Percentiles rank a stretch among this genome's conserved stretches.
phyloP scores from a whole-genome alignment of 179 eudicot species.

The Silene coronaria region DNA sequence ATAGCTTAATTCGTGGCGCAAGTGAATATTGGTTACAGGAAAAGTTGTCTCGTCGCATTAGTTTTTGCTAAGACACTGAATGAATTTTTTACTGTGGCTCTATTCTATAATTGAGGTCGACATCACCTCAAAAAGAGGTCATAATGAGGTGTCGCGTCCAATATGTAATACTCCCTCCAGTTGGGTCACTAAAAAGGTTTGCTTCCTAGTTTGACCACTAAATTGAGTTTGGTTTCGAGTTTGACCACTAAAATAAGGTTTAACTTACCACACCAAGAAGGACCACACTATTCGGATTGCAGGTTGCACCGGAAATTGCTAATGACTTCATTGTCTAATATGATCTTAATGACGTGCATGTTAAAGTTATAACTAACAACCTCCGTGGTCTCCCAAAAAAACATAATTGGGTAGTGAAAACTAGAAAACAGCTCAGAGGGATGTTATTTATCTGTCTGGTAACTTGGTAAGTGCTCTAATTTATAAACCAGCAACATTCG shows the following conservation, averaged over 20 bases:
- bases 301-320: not conserved
- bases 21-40: too few relatives aligned
- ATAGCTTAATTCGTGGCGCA: too few relatives aligned
- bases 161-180: not conserved
- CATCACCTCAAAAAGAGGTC: not conserved
- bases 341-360: not conserved
- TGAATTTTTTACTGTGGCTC: too few relatives aligned
- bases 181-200: not conserved
- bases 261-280: not conserved
- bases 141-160: not conserved
- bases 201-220: not conserved
- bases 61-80: too few relatives aligned
- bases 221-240: not conserved
- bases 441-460: not conserved
- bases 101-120: not conserved
- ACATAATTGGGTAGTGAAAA: not conserved
- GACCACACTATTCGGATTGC: not conserved
- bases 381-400: not conserved
- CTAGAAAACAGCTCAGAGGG: not conserved
- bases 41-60: too few relatives aligned
- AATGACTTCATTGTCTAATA: not conserved
- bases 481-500: not conserved
- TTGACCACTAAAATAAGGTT: not conserved
- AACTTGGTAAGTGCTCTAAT: not conserved
- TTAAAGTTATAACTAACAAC: not conserved